A percentile compares a stretch with the other conserved stretches of the same genome.
phyloP scores from a whole-genome alignment of 805 yeast genomes.

The Ogataea neopini region DNA sequence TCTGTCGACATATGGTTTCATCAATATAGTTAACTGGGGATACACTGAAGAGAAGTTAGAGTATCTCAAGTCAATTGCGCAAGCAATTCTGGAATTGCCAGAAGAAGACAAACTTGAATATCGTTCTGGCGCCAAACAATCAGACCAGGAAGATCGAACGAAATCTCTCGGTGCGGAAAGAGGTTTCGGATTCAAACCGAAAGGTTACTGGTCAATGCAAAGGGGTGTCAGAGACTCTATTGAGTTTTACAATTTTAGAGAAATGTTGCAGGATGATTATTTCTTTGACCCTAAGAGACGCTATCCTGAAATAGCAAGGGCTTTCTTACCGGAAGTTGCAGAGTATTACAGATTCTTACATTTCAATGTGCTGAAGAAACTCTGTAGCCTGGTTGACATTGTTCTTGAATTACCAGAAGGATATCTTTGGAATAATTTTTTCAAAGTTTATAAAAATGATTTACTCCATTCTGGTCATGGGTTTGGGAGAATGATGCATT shows the following conservation, averaged over 20 bases:
- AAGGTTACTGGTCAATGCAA: slow-evolving; percentile 47
- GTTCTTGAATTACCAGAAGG: slow-evolving; percentile 49
- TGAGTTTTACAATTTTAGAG: slow-evolving; percentile 44
- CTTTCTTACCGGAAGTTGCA: slow-evolving; percentile 40
- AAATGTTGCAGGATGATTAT: slow-evolving; percentile 39
- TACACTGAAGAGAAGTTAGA: slow-evolving; percentile 35
- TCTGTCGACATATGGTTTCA: slow-evolving; percentile 44
- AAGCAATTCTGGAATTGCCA: slow-evolving; percentile 41
- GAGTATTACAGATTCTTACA: slow-evolving; percentile 42
- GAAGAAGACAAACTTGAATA: slow-evolving; percentile 39
- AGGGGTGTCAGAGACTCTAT: slow-evolving; percentile 45
- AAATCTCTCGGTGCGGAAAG: slow-evolving; percentile 44
- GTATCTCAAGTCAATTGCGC: slow-evolving; percentile 41
- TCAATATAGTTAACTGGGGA: slow-evolving; percentile 44
- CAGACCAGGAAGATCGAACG: slow-evolving; percentile 27
- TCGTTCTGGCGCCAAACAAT: slow-evolving; percentile 38
- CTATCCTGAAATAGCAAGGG: slow-evolving; percentile 43
- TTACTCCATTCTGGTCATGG: slow-evolving; percentile 39
- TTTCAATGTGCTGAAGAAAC: slow-evolving; percentile 36
- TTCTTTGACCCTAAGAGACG: slow-evolving; percentile 29
- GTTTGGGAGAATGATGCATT: slow-evolving; percentile 40
- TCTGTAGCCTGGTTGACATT: slow-evolving; percentile 43
- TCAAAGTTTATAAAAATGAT: slow-evolving; percentile 37
- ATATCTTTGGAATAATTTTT: slow-evolving; percentile 38
- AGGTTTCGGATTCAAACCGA: slow-evolving; percentile 49